Conservation (phyloP, 1,139 yeast species). For the Yamadazyma trypodendri region DNA sequence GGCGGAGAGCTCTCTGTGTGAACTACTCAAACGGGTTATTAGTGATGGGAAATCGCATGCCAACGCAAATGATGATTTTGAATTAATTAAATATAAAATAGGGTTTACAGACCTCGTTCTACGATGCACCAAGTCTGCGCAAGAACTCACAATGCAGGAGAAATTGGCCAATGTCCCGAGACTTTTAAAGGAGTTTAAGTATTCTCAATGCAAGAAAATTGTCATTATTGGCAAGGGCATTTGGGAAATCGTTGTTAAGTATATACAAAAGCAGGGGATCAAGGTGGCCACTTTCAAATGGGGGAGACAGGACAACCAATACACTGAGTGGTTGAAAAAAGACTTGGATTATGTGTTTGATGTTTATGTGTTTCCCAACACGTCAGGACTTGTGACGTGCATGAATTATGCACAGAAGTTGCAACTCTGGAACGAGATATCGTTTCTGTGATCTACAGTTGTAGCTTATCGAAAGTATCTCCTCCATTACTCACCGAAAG, state of each 20-base stretch:
- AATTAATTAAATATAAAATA: conserved; percentile 43
- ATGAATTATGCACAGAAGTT: conserved; percentile 47
- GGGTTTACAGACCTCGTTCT: conserved; percentile 75
- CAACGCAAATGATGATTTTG: conserved; percentile 49
- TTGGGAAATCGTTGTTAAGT: conserved; percentile 61
- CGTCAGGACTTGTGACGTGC: conserved; percentile 71
- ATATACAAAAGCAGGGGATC: conserved; percentile 21
- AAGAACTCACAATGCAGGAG: conserved; percentile 52
- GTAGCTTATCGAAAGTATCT: conserved; percentile 33
- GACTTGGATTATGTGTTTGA: conserved; percentile 12
- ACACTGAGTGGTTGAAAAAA: conserved; percentile 14
- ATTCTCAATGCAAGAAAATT: conserved; percentile 38
- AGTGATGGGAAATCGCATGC: conserved; percentile 27
- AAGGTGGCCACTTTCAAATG: conserved; percentile 44
- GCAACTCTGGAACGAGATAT: conserved; percentile 42
- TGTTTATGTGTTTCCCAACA: conserved; percentile 66
- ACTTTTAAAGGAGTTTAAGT: conserved; percentile 45
- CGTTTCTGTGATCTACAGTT: conserved; percentile 42
- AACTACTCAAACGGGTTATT: conserved; percentile 4
- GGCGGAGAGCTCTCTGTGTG: conserved; percentile 5
- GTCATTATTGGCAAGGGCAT: conserved; percentile 76
- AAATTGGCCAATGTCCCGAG: conserved; percentile 56
- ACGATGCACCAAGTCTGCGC: conserved; percentile 62
- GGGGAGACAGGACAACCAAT: conserved; percentile 45
- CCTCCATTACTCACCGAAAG: conserved; percentile 40